phyloP scores from a whole-genome alignment of 495 filamentous ascomycete species.

The Ascobolus immersus region DNA sequence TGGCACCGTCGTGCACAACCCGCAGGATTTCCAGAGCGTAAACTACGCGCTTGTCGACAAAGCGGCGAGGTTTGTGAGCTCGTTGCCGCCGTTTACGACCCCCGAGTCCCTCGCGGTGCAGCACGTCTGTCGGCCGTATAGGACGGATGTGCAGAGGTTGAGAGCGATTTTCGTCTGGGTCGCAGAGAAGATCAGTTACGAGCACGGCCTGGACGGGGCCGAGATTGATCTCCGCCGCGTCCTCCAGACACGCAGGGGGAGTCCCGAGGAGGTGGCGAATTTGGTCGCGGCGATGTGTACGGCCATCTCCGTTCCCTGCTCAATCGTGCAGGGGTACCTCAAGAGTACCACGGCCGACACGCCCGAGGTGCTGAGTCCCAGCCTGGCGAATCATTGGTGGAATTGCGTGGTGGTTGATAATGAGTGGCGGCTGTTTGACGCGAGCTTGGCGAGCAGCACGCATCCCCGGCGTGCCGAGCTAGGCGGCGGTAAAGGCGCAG shows the following conservation, averaged over 20 bases:
- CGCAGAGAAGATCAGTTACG: conserved; percentile 85
- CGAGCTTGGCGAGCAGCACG: conserved; percentile 69
- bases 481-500: conserved; percentile 38
- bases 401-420: conserved; percentile 82
- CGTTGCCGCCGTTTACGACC: conserved; percentile 70
- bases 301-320: conserved; percentile 65
- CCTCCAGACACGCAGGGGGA: conserved; percentile 59
- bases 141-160: conserved; percentile 78
- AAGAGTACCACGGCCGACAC: conserved; percentile 73
- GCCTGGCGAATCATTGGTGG: conserved; percentile 90
- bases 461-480: conserved; percentile 56
- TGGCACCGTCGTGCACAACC: conserved; percentile 55
- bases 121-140: conserved; percentile 81
- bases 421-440: conserved; percentile 94
- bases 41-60: conserved; percentile 83
- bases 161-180: conserved; percentile 95
- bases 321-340: conserved; percentile 64
- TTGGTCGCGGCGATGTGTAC: conserved; percentile 82
- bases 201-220: conserved; percentile 40
- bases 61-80: conserved; percentile 72
- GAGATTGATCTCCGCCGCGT: conserved; percentile 56
- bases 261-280: conserved; percentile 70
- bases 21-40: conserved; percentile 50
- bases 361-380: conserved; percentile 47
- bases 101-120: conserved; percentile 64